Evolutionary conservation across 2,329 filamentous ascomycete genomes (phyloP), one percentile per base, ranked within the genome.

Genomic region (Elsinoe fawcettii): DNA sequence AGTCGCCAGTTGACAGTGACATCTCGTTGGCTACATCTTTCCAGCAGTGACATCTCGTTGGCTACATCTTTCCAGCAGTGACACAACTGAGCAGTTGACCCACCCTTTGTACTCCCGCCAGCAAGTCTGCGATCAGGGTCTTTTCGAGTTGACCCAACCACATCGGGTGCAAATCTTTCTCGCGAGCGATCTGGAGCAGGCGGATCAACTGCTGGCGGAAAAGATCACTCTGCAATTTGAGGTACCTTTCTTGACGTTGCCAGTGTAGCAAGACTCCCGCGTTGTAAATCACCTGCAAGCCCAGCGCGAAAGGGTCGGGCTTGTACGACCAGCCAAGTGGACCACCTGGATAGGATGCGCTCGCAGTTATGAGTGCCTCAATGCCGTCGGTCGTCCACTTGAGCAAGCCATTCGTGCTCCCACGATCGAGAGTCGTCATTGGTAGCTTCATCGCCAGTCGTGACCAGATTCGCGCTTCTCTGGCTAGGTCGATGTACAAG

Each of bases 401-500:
- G 0, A 60, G 47, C 2, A 70, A 59, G 2, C 62, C 43, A 14
- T 56, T 39, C 3, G 65, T 49, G 3, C 71, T 25, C 37, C 58
- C 46, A 16, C 65, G 58, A 4, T 66, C 27, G 27, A 58, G 2
- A 70, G 64, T 2, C 7, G 49, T 20, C n/a, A 59, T 43, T 2
- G 63, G 59, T 3, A 77, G 58, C 0, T 63, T 59, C 5, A 63
- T 60, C 27, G 87, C 72, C 2, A 81, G 73, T 14, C 69, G 69
- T 0, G 78, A 72, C 90, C 90, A 96, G n/a, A 83, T 69, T 16
- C 77, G 73, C 2, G 84, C 77, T 69, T 96, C 91, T 49, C 84
- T 78, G 5, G 89, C 81, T 63, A 90, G 85, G 68, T 97, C 92
- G 51, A 92, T 76, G 69, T 89, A 97, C n/a, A 96, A 78, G 67